Base-by-base conservation (phyloP, 2,329 filamentous ascomycete genomes). In the Colletotrichum orbiculare region DNA sequence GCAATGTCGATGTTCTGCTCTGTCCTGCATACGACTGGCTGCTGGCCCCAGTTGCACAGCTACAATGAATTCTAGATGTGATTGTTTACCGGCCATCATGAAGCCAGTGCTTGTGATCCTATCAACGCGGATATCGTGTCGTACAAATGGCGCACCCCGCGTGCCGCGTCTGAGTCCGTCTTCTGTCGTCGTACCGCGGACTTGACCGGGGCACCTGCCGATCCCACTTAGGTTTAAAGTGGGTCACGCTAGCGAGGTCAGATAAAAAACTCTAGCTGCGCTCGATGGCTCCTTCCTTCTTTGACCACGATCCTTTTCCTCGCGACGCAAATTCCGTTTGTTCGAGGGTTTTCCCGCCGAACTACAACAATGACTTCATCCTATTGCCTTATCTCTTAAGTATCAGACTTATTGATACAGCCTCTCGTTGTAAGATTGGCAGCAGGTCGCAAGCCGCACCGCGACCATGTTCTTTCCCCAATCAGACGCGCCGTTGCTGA, bases 401-500 rank as follows among this genome's bases (percentile, higher is more conserved):
- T 63, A 62, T 66, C 53, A 48, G 10, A 43, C 52, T 62, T 62
- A 62, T 57, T 57, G 52, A 63, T 66, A 63, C 63, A 52, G 13
- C 59, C 53, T 13, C 13, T 9, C 7, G 25, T 48, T 8, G 17
- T 25, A 9, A 13, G 13, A 12, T n/a, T 39, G 37, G 56, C 45
- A 43, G 50, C 48, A 35, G 8, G 39, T 47, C 48, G 41, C 37
- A 55, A 54, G 47, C 49, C 54, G 8, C 33, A 43, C n/a, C 25
- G 56, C 59, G 68, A 78, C 71, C 60, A 90, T 90, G 87, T 73
- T 90, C 70, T 90, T 90, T 71, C 77, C 83, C 48, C 87, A 90
- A 72, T 83, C 85, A 70, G 86, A 91, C 76, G 81, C 83, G 76
- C 79, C 85, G 60, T 78, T 85, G 66, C 82, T 96, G 59, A 94